phyloP scores from a whole-genome alignment of 1,284 basidiomycete species.

The Ceratobasidium sp. region DNA sequence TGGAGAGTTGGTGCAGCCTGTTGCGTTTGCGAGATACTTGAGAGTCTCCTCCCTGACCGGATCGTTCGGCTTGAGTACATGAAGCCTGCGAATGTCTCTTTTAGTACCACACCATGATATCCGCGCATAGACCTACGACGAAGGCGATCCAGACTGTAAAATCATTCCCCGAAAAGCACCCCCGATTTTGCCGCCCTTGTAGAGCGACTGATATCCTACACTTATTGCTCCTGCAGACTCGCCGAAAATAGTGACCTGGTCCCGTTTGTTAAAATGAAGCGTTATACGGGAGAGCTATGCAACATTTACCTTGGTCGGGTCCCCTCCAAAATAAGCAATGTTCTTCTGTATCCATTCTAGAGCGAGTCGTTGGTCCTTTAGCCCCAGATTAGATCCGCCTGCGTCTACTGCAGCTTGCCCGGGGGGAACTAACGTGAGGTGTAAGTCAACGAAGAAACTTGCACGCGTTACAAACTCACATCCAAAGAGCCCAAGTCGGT shows the following conservation, averaged over 20 bases:
- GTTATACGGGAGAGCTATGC: neutral
- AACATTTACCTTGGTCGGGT: constrained; percentile 55
- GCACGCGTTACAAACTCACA: constrained; percentile 36
- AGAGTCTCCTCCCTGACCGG: constrained; percentile 29
- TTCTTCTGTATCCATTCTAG: constrained; percentile 64
- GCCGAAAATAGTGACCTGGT: constrained; percentile 51
- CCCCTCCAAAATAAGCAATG: constrained; percentile 63
- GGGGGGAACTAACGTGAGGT: constrained; percentile 52
- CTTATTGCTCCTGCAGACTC: constrained; percentile 54
- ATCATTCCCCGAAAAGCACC: constrained; percentile 47
- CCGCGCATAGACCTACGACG: constrained; percentile 3
- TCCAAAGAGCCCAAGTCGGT: constrained; percentile 49
- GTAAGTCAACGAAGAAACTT: constrained; percentile 12
- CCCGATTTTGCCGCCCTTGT: constrained; percentile 47
- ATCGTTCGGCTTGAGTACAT: constrained; percentile 6
- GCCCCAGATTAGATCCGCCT: constrained; percentile 54
- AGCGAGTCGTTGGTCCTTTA: constrained; percentile 60
- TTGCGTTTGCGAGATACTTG: constrained; percentile 31
- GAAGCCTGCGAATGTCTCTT: neutral
- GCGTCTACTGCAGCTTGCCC: constrained; percentile 52
- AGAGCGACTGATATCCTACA: constrained; percentile 49
- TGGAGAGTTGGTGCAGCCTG: constrained; percentile 28
- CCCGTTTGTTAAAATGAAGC: neutral
- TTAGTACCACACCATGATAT: no score
- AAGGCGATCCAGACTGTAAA: constrained; percentile 46